Evolutionary conservation across 2,329 filamentous ascomycete species (phyloP), one percentile per base, ranked within the genome.

Genomic region (Aspergillus brasiliensis): DNA sequence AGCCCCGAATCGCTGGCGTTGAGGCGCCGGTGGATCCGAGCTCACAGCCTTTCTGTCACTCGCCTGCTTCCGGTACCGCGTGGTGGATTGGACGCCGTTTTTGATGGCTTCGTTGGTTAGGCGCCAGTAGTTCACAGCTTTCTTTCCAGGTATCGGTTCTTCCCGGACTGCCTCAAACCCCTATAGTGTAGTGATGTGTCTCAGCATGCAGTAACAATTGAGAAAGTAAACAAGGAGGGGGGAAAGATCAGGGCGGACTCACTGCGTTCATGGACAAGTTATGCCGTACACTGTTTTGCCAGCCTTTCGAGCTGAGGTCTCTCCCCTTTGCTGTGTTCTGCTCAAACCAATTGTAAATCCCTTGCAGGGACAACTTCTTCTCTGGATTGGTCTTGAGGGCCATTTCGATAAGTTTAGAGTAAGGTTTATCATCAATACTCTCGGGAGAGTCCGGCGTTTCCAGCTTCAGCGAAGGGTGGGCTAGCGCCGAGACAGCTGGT

Each of bases 201-300:
- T 53, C 25, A 51, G 34, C 37, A 25, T 31, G 27, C 8, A 37
- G n/a, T 31, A 13, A 31, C 4, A 11, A 13, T 2, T 19, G 31
- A 44, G 47, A 38, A 25, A 56, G 7, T 11, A 56, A 42, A 17
- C 38, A 5, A 25, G 19, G 19, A 49, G 15, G 2, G 8, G 54
- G 63, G 58, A 37, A 59, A 19, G 55, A 64, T 51, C 37, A 46
- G 61, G 62, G 40, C 21, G 13, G 54, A 82, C 87, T 78, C 86
- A 97, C 94, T 62, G 84, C 84, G 69, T 98, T 98, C 93, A 98
- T 97, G 51, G 92, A 97, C 7, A 98, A 81, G 68, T 98, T 98
- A 75, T 98, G 94, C 2, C 94, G 86, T 65, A 98, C 96, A 73
- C 91, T 96, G 76, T 97, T 98, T 77, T 94, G 90, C 94, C 94